Evolutionary conservation across 192 early-diverging fungal genomes (phyloP).

Genomic region (Mortierella alpina): DNA sequence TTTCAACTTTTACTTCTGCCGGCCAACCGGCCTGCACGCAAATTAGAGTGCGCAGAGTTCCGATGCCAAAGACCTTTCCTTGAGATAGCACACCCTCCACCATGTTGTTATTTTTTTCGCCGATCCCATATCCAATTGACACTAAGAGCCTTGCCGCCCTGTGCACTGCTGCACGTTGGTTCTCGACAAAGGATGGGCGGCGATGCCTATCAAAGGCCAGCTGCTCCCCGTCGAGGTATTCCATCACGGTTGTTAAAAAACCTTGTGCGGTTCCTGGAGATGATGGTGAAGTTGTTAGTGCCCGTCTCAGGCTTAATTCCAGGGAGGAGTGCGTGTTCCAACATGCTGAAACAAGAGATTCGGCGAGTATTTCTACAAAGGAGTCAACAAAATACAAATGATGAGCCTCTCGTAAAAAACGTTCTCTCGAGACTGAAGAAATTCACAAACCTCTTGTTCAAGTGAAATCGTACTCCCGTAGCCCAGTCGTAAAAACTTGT

Average conservation of each 20-base stretch:
- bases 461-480: constrained; percentile 13
- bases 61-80: constrained; percentile 19
- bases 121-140: constrained; percentile 27
- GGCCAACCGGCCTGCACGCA: constrained; percentile 52
- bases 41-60: constrained; percentile 27
- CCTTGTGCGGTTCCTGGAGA: constrained; percentile 6
- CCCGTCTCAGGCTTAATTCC: constrained; percentile 13
- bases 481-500: constrained; percentile 28
- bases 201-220: constrained; percentile 7
- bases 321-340: constrained; percentile 7
- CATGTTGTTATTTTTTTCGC: background rate
- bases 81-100: constrained; percentile 18
- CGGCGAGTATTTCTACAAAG: constrained; percentile 17
- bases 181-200: background rate
- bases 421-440: too few species aligned
- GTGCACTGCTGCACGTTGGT: constrained; percentile 22
- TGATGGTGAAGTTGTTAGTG: background rate
- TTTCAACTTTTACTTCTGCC: constrained; percentile 1
- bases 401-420: too few species aligned
- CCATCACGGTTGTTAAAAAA: constrained; percentile 16
- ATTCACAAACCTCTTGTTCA: background rate
- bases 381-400: too few species aligned
- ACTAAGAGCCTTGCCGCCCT: constrained; percentile 12
- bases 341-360: constrained; percentile 2
- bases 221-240: constrained; percentile 9